Evolutionary conservation across 345 rosid genomes (phyloP).

Genomic region (Moricandia moricandioides): DNA sequence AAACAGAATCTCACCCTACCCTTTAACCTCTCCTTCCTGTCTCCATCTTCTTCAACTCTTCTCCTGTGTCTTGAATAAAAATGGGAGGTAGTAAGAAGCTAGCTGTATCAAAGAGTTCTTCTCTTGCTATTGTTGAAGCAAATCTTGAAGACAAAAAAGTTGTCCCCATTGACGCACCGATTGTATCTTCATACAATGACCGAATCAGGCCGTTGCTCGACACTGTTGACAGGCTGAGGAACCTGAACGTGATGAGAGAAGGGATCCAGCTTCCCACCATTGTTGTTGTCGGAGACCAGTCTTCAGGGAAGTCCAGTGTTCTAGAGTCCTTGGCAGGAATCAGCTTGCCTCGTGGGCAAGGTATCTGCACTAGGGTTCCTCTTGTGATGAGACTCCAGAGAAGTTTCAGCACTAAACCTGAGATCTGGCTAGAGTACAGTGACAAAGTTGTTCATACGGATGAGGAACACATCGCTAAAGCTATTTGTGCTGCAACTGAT

Average conservation of each 20-base stretch:
- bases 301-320: not conserved
- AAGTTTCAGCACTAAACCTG: not conserved
- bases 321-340: not conserved
- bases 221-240: not conserved
- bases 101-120: not conserved
- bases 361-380: not conserved
- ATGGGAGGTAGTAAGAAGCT: not conserved
- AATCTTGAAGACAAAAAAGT: not conserved
- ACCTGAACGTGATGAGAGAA: not conserved
- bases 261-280: not conserved
- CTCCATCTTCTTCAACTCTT: not conserved
- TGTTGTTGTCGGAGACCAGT: not conserved
- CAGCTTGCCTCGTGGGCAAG: not conserved
- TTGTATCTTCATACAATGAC: not conserved
- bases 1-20: not conserved
- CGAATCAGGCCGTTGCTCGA: not conserved
- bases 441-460: not conserved
- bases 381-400: not conserved
- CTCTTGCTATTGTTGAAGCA: not conserved
- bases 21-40: not conserved
- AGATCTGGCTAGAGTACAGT: not conserved
- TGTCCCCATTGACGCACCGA: not conserved
- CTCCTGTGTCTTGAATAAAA: not conserved
- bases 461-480: not conserved
- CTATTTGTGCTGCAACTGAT: not conserved